A percentile compares a stretch with the other conserved stretches of the same genome.
Evolutionary conservation across 495 filamentous ascomycete genomes (phyloP).

Genomic region (Peziza echinospora): DNA sequence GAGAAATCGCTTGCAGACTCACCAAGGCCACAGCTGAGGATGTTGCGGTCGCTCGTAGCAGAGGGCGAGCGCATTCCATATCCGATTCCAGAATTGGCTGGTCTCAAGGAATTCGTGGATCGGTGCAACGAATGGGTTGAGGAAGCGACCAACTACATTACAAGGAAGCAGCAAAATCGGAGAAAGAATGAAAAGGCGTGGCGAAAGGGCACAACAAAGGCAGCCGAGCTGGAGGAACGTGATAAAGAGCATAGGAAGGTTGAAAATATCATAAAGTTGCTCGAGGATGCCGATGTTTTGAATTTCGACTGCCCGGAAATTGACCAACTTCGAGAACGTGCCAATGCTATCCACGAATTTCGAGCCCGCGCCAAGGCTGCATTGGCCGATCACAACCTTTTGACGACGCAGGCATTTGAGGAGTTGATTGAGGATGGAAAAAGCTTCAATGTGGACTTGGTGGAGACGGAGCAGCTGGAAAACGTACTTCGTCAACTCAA

Average conservation of each 20-base stretch:
- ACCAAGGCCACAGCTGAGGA: constrained; percentile 64
- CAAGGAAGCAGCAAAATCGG: constrained; percentile 92
- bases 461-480: constrained; percentile 70
- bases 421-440: constrained; percentile 74
- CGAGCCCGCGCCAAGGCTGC: constrained; percentile 52
- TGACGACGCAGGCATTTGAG: constrained; percentile 53
- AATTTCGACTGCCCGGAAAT: constrained; percentile 93
- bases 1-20: constrained; percentile 63
- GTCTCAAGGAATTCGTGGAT: constrained; percentile 74
- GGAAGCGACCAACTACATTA: constrained; percentile 89
- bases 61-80: constrained; percentile 97
- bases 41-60: constrained; percentile 58
- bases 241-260: constrained; percentile 76
- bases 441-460: constrained; percentile 82
- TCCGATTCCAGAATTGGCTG: constrained; percentile 51
- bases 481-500: constrained; percentile 61
- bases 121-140: constrained; percentile 96
- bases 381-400: constrained; percentile 37
- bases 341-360: constrained; percentile 68
- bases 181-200: constrained; percentile 91
- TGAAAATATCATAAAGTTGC: constrained; percentile 67
- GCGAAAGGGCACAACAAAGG: constrained; percentile 45
- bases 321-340: constrained; percentile 62
- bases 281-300: constrained; percentile 65
- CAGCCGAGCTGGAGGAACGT: constrained; percentile 66